Evolutionary conservation across 1,139 yeast species (phyloP), one percentile per base, ranked within the genome.

Genomic region (Tardiomyces depauwii): DNA sequence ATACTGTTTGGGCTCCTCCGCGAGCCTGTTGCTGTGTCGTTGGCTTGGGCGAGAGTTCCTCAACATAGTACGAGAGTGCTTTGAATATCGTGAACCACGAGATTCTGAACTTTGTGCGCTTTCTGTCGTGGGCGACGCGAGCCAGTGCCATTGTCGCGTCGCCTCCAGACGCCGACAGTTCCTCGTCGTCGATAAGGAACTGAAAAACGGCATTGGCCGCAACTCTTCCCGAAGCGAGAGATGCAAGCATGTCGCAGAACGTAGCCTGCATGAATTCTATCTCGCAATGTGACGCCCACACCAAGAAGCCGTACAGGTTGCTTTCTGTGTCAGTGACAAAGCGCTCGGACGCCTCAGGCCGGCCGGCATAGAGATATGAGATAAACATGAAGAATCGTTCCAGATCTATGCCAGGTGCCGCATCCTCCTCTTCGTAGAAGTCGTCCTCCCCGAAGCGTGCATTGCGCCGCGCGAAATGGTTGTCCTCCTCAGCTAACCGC

Each of bases 281-380:
- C 51, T 83, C 87, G 56, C 89, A 83, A 48, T 80, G 78, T 3
- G 93, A 73, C 0, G 94, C 94, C 97, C 97, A 89, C 42, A 76
- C 76, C 44, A 89, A 70, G 55, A 91, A 89, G 0, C 96, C 96
- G 55, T 78, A 73, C 1, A 79, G 64, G 43, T 74, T 70, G 2
- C 82, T 73, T 44, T 76, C 80, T 18, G 80, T 74, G 49, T 83
- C 86, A 2, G 69, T 65, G 95, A 96, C 88, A 54, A 86, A 83
- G n/a, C 68, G 64, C 1, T 70, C 57, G 9, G 47, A 40, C 23
- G 86, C 66, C 2, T 74, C 73, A 1, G 81, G 76, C 50, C 95
- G 72, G 30, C 75, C 72, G 40, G 73, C 68, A 59, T 82, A 88
- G 4, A 86, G 72, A 58, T 77, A 85, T 38, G 82, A 83, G 51